phyloP scores from a whole-genome alignment of 805 yeast species.

The Wickerhamomyces silvicola region DNA sequence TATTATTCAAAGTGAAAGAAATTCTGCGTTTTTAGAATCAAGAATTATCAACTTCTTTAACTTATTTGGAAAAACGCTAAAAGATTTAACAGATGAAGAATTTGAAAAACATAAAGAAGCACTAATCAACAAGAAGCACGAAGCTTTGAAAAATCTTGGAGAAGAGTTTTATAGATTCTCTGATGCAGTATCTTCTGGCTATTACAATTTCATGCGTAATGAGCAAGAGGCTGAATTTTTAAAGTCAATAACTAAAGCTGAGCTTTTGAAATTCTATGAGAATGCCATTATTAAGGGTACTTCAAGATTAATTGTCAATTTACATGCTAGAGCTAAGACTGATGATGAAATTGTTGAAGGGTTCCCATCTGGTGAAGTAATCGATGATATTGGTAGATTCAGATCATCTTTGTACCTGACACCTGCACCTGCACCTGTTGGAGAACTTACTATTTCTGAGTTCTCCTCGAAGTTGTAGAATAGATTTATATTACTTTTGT shows the following conservation, averaged over 20 bases:
- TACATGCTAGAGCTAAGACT: slow-evolving; percentile 41
- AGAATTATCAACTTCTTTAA: slow-evolving; percentile 67
- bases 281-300: slow-evolving; percentile 32
- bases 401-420: slow-evolving; percentile 49
- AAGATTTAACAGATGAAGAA: slow-evolving; percentile 52
- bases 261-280: slow-evolving; percentile 51
- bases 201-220: slow-evolving; percentile 63
- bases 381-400: slow-evolving; percentile 46
- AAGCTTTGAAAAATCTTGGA: slow-evolving; percentile 66
- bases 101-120: slow-evolving; percentile 66
- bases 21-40: slow-evolving; percentile 65
- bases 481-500: too few species aligned
- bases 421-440: slow-evolving; percentile 53
- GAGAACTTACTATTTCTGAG: slow-evolving; percentile 24
- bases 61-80: slow-evolving; percentile 38
- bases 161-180: slow-evolving; percentile 71
- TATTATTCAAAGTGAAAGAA: slow-evolving; percentile 77
- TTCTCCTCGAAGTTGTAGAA: too few species aligned
- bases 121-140: slow-evolving; percentile 54
- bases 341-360: slow-evolving; percentile 22
- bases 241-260: slow-evolving; percentile 44
- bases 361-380: slow-evolving; percentile 44
- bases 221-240: slow-evolving; percentile 52
- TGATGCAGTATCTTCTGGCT: slow-evolving; percentile 66
- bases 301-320: slow-evolving; percentile 50